Evolutionary conservation across 371 early-diverging fungal species (phyloP), one percentile per base, ranked within the genome.

Genomic region (Funneliformis caledonium): DNA sequence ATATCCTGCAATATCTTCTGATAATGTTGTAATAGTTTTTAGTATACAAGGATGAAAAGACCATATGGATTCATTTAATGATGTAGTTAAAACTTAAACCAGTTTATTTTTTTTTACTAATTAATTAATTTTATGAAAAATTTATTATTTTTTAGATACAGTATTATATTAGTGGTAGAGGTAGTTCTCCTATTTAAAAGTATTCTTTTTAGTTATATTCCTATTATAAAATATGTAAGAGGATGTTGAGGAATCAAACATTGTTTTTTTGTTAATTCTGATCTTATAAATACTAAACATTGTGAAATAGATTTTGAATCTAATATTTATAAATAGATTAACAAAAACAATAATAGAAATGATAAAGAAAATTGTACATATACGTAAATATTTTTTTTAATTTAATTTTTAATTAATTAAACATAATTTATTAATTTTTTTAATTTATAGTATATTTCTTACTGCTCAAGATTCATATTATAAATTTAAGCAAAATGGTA

Each of bases 141-240:
- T n/a, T n/a, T n/a, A n/a, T n/a, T n/a, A n/a, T n/a, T n/a, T n/a
- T 26, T 64, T 64, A 64, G 64, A 64, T 64, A 64, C 64, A 64
- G 14, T 64, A 64, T 33, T 64, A 7, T 33, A 33, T 64, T 22
- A 31, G 31, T 64, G 37, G 64, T 26, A 22, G 64, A 11, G 64
- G 64, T 64, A 22, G 22, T 64, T 33, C 22, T 64, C 33, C 33
- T 31, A 64, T 64, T 31, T 11, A 64, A 31, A 64, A 64, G 33
- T 64, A 12, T 31, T 31, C 14, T 50, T 50, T 64, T 64, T 37
- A 31, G 37, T 33, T 4, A 50, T 0, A 50, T 33, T 31, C 37
- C 22, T 31, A 11, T 64, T 31, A 31, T 3, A 31, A 64, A 64
- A 64, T 22, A 64, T 31, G 33, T 31, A 26, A 11, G 31, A 12